Percentiles rank a stretch among this genome's conserved stretches.
Conservation (phyloP, 2,329 filamentous ascomycete genomes). For the Acrocalymma vagum region DNA sequence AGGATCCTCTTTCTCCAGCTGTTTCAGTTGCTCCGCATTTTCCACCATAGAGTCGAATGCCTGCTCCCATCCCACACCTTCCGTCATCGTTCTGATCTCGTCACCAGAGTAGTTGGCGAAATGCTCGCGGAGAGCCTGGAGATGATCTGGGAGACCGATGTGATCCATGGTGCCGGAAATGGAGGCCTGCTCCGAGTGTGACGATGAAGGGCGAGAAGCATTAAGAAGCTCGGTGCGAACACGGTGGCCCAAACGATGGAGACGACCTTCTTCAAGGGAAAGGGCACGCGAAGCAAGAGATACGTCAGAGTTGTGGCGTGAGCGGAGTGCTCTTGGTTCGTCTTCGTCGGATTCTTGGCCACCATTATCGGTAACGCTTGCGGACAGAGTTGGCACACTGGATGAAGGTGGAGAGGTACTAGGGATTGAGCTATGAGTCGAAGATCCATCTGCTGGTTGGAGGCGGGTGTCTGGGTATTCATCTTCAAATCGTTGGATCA, state of each 20-base stretch:
- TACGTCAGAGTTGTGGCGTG: conserved; percentile 71
- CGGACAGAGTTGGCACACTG: conserved; percentile 37
- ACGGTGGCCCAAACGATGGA: conserved; percentile 73
- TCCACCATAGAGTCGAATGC: conserved; percentile 70
- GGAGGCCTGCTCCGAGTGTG: conserved; percentile 28
- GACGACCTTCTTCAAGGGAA: conserved; percentile 73
- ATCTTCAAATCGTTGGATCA: conserved; percentile 95
- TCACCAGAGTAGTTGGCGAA: conserved; percentile 70
- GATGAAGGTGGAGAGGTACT: conserved; percentile 40
- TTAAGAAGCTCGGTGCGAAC: conserved; percentile 70
- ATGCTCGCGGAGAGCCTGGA: conserved; percentile 68
- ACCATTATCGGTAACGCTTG: conserved; percentile 33
- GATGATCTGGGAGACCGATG: conserved; percentile 46
- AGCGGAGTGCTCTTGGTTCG: conserved; percentile 56
- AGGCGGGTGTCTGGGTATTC: conserved; percentile 90
- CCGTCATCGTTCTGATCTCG: conserved; percentile 62
- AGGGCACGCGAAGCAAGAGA: conserved; percentile 71
- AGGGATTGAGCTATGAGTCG: conserved; percentile 38
- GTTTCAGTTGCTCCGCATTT: conserved; percentile 72
- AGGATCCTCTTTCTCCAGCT: conserved; percentile 58
- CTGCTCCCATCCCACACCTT: conserved; percentile 66
- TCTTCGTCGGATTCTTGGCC: conserved; percentile 52
- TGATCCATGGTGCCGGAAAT: conserved; percentile 44
- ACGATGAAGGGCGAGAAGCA: conserved; percentile 33
- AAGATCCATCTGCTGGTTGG: conserved; percentile 37